Evolutionary conservation across 352 stramenopile species (phyloP).

Genomic region (Phytophthora parvispora): DNA sequence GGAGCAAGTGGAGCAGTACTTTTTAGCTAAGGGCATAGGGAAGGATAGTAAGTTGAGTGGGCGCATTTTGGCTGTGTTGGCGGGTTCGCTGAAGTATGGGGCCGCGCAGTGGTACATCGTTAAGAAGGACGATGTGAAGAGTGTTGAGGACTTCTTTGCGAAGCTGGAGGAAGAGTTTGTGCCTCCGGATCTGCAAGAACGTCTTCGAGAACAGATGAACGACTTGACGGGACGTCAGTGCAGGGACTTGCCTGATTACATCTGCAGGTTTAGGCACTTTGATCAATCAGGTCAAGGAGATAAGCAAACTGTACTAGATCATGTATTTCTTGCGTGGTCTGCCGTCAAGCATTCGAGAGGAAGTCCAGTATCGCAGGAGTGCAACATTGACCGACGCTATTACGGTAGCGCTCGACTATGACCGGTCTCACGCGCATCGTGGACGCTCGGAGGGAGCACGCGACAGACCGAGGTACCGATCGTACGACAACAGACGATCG

Average conservation of each 20-base stretch:
- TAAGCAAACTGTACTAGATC: slow-evolving; percentile 13
- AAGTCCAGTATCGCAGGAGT: slow-evolving; percentile 11
- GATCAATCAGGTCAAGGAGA: slow-evolving; percentile 18
- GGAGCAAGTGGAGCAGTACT: slow-evolving; percentile 10
- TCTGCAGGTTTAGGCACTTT: slow-evolving; percentile 3
- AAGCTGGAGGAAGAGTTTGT: slow-evolving; percentile 15
- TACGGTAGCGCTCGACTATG: slow-evolving; percentile 10
- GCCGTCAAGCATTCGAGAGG: not conserved
- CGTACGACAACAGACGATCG: slow-evolving; percentile 18
- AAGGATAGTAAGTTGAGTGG: slow-evolving; percentile 8
- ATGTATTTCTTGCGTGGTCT: slow-evolving; percentile 4
- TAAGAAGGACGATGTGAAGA: slow-evolving; percentile 12
- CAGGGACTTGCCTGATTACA: slow-evolving; percentile 16
- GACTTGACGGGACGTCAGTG: slow-evolving; percentile 10
- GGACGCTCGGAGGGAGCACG: not conserved
- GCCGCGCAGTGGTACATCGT: slow-evolving; percentile 20
- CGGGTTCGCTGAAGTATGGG: slow-evolving; percentile 16
- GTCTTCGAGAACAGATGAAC: slow-evolving; percentile 14
- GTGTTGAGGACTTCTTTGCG: slow-evolving; percentile 18
- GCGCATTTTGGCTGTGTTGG: slow-evolving; percentile 1
- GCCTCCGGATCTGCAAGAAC: slow-evolving; percentile 15
- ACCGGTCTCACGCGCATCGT: slow-evolving; percentile 4
- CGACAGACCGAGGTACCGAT: slow-evolving; percentile 12
- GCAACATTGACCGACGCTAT: slow-evolving; percentile 1
- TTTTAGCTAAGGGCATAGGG: slow-evolving; percentile 17